Evolutionary conservation across 805 yeast species (phyloP).

Genomic region (Pichia kluyveri): DNA sequence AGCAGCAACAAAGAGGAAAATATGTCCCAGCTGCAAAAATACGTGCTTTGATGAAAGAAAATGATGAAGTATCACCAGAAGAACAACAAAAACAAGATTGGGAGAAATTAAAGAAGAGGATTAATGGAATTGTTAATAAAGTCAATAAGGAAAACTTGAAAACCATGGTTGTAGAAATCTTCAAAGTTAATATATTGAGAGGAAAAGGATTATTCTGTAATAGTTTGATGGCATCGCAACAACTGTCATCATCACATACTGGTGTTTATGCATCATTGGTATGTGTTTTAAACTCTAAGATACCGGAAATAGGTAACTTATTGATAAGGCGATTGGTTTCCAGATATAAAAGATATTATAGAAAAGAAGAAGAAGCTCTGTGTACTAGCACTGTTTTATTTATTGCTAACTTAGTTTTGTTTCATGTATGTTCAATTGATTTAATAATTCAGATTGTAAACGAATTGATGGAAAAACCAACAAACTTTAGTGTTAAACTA

Average conservation of each 20-base stretch:
- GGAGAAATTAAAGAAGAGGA: slow-evolving; percentile 39
- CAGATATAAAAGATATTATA: slow-evolving; percentile 48
- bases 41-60: slow-evolving; percentile 29
- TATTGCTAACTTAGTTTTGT: slow-evolving; percentile 55
- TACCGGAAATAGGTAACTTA: slow-evolving; percentile 62
- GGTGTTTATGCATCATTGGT: slow-evolving; percentile 49
- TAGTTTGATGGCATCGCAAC: slow-evolving; percentile 46
- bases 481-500: slow-evolving; percentile 49
- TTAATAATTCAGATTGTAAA: slow-evolving; percentile 44
- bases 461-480: slow-evolving; percentile 33
- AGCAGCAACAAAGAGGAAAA: slow-evolving; percentile 34
- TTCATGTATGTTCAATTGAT: slow-evolving; percentile 48
- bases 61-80: slow-evolving; percentile 14
- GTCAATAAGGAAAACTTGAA: slow-evolving; percentile 39
- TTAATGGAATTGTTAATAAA: slow-evolving; percentile 41
- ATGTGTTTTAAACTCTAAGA: slow-evolving; percentile 51
- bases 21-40: slow-evolving; percentile 50
- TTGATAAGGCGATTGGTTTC: slow-evolving; percentile 43
- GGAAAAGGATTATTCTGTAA: slow-evolving; percentile 57
- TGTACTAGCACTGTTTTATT: slow-evolving; percentile 40
- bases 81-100: slow-evolving; percentile 48
- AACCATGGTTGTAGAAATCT: slow-evolving; percentile 38
- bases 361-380: slow-evolving; percentile 33
- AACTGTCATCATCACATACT: slow-evolving; percentile 29
- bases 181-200: slow-evolving; percentile 47